Evolutionary conservation across 345 rosid genomes (phyloP).

Genomic region (Geranium rotundifolium): DNA sequence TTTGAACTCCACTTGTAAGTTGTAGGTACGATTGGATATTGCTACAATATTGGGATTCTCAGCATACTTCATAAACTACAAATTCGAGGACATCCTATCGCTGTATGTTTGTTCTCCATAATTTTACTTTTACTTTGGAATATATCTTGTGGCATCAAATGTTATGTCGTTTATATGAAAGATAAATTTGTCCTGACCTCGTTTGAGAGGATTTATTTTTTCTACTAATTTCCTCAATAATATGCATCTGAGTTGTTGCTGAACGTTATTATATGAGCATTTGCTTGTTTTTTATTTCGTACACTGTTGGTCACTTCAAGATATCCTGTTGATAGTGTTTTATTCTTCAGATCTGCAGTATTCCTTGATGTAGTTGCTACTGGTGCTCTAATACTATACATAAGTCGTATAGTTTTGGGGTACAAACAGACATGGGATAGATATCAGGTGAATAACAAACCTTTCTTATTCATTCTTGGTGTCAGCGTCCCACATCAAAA

Average conservation of each 20-base stretch:
- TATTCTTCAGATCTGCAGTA: conserved; percentile 58
- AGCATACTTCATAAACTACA: conserved; percentile 85
- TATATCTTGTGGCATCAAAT: background rate
- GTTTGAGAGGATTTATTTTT: background rate
- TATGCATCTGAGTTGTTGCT: background rate
- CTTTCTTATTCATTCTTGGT: background rate
- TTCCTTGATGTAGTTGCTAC: conserved; percentile 75
- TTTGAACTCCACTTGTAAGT: conserved; percentile 37
- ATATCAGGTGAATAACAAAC: conserved; percentile 57
- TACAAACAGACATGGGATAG: conserved; percentile 98
- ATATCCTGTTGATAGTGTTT: background rate
- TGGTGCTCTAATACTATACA: conserved; percentile 70
- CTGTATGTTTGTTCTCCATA: conserved; percentile 44
- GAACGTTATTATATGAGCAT: background rate
- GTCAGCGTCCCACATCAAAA: background rate
- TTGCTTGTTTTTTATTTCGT: background rate
- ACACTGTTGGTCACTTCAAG: background rate
- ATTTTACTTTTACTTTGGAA: background rate
- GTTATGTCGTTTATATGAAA: background rate
- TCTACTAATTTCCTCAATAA: background rate
- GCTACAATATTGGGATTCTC: conserved; percentile 81
- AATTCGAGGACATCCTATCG: conserved; percentile 70
- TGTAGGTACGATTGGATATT: conserved; percentile 79
- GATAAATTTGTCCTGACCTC: background rate
- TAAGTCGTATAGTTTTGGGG: conserved; percentile 78